phyloP scores from a whole-genome alignment of 1,284 basidiomycete genomes.

The Leccinum cinnamomeum region DNA sequence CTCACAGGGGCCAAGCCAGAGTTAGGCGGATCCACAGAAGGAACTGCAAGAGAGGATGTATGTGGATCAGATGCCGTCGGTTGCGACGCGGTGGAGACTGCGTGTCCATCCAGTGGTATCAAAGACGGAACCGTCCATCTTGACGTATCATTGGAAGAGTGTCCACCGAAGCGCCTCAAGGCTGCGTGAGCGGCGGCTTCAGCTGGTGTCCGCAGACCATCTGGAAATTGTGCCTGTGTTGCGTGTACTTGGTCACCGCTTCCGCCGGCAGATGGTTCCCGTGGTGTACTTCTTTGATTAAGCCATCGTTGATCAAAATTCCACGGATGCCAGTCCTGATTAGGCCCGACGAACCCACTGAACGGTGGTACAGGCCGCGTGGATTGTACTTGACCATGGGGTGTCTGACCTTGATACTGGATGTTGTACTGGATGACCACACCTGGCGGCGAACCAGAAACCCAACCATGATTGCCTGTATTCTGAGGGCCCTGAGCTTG shows the following conservation, averaged over 20 bases:
- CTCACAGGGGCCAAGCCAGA: neutral
- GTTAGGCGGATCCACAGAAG: neutral
- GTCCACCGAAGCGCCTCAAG: conserved; percentile 36
- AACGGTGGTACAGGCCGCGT: conserved; percentile 46
- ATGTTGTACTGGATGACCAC: conserved; percentile 59
- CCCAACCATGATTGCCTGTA: conserved; percentile 30
- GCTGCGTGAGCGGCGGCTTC: conserved; percentile 50
- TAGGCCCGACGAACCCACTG: conserved; percentile 60
- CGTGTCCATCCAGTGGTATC: conserved; percentile 48
- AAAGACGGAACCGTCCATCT: conserved; percentile 44
- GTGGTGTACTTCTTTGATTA: conserved; percentile 14
- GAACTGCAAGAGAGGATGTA: neutral
- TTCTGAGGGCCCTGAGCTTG: conserved; percentile 25
- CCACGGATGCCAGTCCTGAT: conserved; percentile 66
- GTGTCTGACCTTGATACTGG: conserved; percentile 46
- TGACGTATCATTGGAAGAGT: conserved; percentile 13
- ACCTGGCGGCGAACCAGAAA: conserved; percentile 36
- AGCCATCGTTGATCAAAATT: conserved; percentile 38
- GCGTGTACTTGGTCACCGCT: conserved; percentile 7
- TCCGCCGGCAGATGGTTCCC: conserved; percentile 10
- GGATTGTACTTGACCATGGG: conserved; percentile 25
- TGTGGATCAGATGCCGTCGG: neutral
- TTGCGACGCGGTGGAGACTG: conserved; percentile 5
- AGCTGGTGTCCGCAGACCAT: conserved; percentile 32
- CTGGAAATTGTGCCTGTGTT: conserved; percentile 18